Base-by-base conservation (phyloP, 2,329 filamentous ascomycete species). In the Chaetomiaceae sp. region DNA sequence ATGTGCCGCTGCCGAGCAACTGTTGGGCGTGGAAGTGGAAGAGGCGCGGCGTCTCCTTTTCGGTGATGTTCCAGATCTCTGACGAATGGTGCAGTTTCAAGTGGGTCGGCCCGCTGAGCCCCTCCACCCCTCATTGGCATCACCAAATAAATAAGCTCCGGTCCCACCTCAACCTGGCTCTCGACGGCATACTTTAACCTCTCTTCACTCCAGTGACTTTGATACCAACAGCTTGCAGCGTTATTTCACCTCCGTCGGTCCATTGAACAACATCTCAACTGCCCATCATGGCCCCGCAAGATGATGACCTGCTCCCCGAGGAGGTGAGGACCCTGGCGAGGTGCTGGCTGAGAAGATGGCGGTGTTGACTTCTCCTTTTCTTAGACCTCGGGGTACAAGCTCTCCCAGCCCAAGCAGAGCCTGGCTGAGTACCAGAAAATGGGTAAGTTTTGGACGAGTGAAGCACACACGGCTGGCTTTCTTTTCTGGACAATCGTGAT, bases 331-430 rank as follows among this genome's bases (percentile, higher is more conserved):
- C n/a, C n/a, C 14, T 4, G 14, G 27, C 9, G 3, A 11, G 27
- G 5, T 31, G 9, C 79, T 88, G 72, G 87, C 90, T 60, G 88
- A 94, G 77, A 82, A 87, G 27, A 4, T 3, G 25, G 25, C 9
- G 14, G 27, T 31, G 27, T 31, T 31, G 8, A 31, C 27, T 4
- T 6, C 27, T 31, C 14, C 9, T 5, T 12, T 11, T 9, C 27
- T 11, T 31, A 31, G 76, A 96, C 91, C 62, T 86, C 91, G 75
- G 92, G 92, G 70, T 97, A 96, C 86, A 96, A 95, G 84, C 88
- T 96, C 69, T 91, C 90, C 63, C 90, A 96, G 83, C 81, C 81
- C 59, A 96, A 96, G 86, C 96, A 97, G 83, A 95, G 89, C 65
- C 81, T 99, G 68, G 89, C 92, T 61, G 89, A 96, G 73, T 96